Percentiles rank a stretch among this genome's conserved stretches.
phyloP scores from a whole-genome alignment of 1,139 yeast species.

The Yarrowia galli region DNA sequence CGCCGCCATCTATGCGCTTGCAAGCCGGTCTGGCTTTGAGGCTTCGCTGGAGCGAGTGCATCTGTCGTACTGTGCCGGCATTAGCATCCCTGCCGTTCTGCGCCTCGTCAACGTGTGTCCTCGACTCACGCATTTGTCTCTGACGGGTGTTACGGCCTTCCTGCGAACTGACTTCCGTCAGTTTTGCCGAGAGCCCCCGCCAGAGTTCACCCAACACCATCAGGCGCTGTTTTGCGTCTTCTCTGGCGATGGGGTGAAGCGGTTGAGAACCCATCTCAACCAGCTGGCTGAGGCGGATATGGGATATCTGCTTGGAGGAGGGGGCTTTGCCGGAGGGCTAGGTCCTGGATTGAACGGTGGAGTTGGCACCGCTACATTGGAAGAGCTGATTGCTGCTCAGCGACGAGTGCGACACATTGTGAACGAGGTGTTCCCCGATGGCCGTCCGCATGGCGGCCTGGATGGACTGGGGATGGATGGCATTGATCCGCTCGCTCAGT shows the following conservation, averaged over 20 bases:
- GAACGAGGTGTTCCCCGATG: constrained; percentile 36
- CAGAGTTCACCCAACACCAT: constrained; percentile 89
- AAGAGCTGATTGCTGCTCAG: constrained; percentile 36
- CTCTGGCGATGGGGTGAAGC: constrained; percentile 86
- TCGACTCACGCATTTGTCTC: constrained; percentile 82
- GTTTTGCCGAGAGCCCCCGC: constrained; percentile 94
- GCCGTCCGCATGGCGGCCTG: constrained; percentile 14
- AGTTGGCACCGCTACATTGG: constrained; percentile 20
- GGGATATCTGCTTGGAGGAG: constrained; percentile 26
- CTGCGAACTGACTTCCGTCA: constrained; percentile 83
- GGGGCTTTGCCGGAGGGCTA: constrained; percentile 17
- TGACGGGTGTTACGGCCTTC: constrained; percentile 92
- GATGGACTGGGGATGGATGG: constrained; percentile 23
- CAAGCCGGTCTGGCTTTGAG: constrained; percentile 68
- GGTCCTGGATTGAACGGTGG: constrained; percentile 1
- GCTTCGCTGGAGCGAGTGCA: constrained; percentile 90
- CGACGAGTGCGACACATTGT: constrained; percentile 38
- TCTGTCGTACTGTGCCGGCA: constrained; percentile 85
- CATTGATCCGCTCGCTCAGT: constrained; percentile 27
- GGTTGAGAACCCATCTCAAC: constrained; percentile 68
- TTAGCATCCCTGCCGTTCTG: constrained; percentile 57
- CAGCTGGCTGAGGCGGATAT: constrained; percentile 43
- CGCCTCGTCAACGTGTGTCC: constrained; percentile 82
- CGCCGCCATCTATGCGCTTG: constrained; percentile 79
- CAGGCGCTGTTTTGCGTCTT: constrained; percentile 89